Conservation (phyloP, 352 stramenopile genomes). For the Globisporangium apiculatum region DNA sequence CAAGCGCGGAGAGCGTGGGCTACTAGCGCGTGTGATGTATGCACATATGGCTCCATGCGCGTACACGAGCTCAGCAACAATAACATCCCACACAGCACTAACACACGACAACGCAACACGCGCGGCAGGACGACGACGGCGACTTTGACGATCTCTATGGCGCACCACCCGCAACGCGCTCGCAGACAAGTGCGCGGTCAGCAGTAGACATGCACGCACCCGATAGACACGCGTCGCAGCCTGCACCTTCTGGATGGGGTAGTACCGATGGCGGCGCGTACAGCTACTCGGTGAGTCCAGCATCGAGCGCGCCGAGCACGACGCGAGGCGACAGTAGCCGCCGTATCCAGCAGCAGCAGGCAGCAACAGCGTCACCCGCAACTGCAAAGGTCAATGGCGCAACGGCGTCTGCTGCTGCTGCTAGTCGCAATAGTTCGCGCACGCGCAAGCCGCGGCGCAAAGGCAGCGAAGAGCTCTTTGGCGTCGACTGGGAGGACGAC, state of each 20-base stretch:
- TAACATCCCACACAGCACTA: neutral
- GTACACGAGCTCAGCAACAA: neutral
- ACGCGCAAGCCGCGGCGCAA: slow-evolving; percentile 20
- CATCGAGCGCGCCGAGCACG: slow-evolving; percentile 11
- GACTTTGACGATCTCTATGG: slow-evolving; percentile 77
- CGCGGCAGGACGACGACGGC: slow-evolving; percentile 42
- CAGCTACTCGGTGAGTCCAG: slow-evolving; percentile 11
- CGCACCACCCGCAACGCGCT: slow-evolving; percentile 39
- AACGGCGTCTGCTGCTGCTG: neutral
- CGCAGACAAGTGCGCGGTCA: neutral
- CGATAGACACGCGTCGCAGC: too few species aligned
- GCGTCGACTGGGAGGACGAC: slow-evolving; percentile 59
- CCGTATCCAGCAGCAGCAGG: neutral
- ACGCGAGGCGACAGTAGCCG: neutral
- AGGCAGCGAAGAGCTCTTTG: slow-evolving; percentile 54
- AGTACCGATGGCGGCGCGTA: slow-evolving; percentile 3
- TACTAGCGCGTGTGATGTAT: neutral
- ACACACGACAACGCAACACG: neutral
- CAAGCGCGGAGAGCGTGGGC: neutral
- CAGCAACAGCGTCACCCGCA: neutral
- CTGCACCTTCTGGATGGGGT: neutral
- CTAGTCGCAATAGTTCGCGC: too few species aligned
- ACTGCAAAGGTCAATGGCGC: neutral
- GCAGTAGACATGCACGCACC: neutral
- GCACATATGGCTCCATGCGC: neutral